Evolutionary conservation across 441 rosid species (phyloP), one percentile per base, ranked within the genome.

Genomic region (Brassica balearica): DNA sequence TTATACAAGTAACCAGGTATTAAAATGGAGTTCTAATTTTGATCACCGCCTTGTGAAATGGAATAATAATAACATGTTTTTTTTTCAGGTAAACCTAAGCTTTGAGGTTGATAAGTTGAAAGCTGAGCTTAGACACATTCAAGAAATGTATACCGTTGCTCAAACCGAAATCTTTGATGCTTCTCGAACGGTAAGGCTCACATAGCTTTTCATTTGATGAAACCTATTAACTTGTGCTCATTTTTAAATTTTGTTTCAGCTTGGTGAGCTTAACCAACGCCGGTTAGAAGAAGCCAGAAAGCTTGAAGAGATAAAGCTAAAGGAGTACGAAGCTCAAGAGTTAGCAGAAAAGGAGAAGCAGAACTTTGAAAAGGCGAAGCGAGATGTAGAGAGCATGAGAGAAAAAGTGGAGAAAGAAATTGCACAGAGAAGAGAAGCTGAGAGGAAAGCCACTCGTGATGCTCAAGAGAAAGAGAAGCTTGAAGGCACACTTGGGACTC

Each of bases 101-200:
- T 89, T 87, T 72, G 99, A 95, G 93, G 72, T 95, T 76, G 98
- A 95, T 84, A 93, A 89, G 83, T 90, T 95, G 77, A 93, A 90
- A 84, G 81, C 75, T 81, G 98, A 93, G 84, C 97, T 95, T 51
- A 93, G 95, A 83, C 97, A 93, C 36, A 84, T 76, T 74, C 92
- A 83, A 75, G 97, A 91, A 69, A 90, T 92, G 87, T 87, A 90
- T 75, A 95, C 95, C 1, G 71, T 84, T 38, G 97, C 98, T 78
- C 96, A 88, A 76, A 88, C 82, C 61, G 98, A 93, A 86, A 86
- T 90, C 43, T 80, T 80, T 63, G 96, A 93, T 83, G 93, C 96
- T 82, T 89, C 98, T 67, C 81, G 87, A 63, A 90, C 88, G 99
- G 99, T 95, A 72, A 84, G 29, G 20, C 36, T 34, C 38, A 32